phyloP scores from a whole-genome alignment of 805 yeast genomes.

The Brettanomyces anomalus region DNA sequence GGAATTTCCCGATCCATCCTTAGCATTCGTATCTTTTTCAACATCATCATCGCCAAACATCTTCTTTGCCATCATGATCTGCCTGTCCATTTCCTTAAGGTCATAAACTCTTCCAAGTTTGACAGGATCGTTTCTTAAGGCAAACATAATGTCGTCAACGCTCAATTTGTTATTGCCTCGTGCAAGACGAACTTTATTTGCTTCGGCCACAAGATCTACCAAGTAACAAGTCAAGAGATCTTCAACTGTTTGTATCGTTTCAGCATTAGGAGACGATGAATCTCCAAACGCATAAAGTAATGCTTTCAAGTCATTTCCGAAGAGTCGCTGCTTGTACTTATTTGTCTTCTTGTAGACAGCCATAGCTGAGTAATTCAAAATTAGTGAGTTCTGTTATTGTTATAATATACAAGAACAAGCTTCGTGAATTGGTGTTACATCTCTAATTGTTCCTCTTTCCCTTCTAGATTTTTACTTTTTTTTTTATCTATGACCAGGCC shows the following conservation, averaged over 20 bases:
- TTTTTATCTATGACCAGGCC: no score
- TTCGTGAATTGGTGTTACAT: no score
- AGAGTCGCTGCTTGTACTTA: constrained; percentile 21
- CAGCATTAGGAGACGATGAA: constrained; percentile 54
- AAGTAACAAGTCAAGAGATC: constrained; percentile 59
- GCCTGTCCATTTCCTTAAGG: constrained; percentile 48
- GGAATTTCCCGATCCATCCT: no score
- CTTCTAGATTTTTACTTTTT: no score
- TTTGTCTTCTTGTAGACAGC: constrained; percentile 9
- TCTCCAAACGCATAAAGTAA: constrained; percentile 69
- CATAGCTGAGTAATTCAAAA: no score
- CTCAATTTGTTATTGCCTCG: constrained; percentile 52
- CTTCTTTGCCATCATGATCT: constrained; percentile 56
- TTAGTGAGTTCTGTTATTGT: no score
- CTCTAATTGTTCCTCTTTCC: no score
- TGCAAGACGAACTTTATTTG: constrained; percentile 40
- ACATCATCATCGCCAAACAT: constrained; percentile 37
- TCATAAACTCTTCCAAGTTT: constrained; percentile 67
- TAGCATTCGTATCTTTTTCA: not conserved
- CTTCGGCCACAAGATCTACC: constrained; percentile 42
- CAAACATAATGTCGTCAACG: constrained; percentile 67
- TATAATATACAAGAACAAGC: no score
- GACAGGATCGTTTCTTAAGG: constrained; percentile 53
- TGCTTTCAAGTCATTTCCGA: constrained; percentile 39
- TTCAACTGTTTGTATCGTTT: constrained; percentile 57